phyloP scores from a whole-genome alignment of 352 stramenopile species.

The Phytophthora chlamydospora region DNA sequence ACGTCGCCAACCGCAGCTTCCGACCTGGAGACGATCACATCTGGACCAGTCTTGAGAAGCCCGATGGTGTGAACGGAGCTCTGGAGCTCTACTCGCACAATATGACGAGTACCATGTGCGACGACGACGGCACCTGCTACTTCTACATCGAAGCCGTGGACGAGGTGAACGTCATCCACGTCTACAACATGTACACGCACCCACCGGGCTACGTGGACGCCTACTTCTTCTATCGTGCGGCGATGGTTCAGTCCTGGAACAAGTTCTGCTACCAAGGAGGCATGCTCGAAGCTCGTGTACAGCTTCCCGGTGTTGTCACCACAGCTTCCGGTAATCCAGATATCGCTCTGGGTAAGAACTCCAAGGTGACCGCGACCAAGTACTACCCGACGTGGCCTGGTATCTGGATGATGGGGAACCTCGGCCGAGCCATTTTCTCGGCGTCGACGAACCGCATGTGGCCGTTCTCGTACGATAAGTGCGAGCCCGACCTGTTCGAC shows the following conservation, averaged over 20 bases:
- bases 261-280: constrained; percentile 96
- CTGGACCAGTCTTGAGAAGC: constrained; percentile 95
- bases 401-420: too few species aligned
- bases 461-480: constrained; percentile 92
- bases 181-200: constrained; percentile 63
- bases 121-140: constrained; percentile 48
- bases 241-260: constrained; percentile 94
- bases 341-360: constrained; percentile 27
- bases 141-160: constrained; percentile 49
- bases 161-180: constrained; percentile 42
- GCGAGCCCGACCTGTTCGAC: constrained; percentile 47
- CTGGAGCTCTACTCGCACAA: constrained; percentile 94
- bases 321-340: constrained; percentile 50
- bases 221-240: constrained; percentile 59
- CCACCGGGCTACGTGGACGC: constrained; percentile 47
- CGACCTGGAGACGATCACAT: constrained; percentile 90
- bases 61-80: constrained; percentile 90
- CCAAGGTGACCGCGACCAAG: constrained; percentile 60
- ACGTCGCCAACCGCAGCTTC: constrained; percentile 88
- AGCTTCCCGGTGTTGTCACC: constrained; percentile 87
- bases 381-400: constrained; percentile 18
- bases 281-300: constrained; percentile 86
- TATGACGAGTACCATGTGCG: too few species aligned
- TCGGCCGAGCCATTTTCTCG: too few species aligned
- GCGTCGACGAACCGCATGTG: constrained; percentile 87